Percentiles rank a stretch among this genome's conserved stretches.
Evolutionary conservation across 2,329 filamentous ascomycete species (phyloP).

Genomic region (Diaporthe sp.): DNA sequence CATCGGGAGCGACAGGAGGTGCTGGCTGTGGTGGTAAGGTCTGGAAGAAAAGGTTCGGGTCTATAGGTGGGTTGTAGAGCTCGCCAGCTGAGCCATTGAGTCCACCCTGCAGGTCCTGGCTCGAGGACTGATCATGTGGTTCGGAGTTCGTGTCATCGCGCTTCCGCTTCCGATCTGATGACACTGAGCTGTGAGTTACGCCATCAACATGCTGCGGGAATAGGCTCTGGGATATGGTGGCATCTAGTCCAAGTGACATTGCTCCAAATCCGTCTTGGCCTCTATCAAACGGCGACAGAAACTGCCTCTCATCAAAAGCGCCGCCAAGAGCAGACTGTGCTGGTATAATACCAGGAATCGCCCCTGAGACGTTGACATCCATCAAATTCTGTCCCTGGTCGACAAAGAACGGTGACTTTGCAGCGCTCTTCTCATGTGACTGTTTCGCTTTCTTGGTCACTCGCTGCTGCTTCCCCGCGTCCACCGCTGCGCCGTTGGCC

Average conservation of each 20-base stretch:
- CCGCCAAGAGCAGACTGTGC: conserved; percentile 19
- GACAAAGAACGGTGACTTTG: conserved; percentile 31
- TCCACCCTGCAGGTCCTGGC: conserved; percentile 3
- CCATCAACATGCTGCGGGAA: conserved; percentile 26
- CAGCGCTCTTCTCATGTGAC: conserved; percentile 9
- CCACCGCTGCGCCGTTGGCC: not conserved
- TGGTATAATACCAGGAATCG: conserved; percentile 5
- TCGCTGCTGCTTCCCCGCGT: conserved; percentile 16
- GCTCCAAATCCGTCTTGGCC: conserved; percentile 22
- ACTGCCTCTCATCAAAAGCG: conserved; percentile 14
- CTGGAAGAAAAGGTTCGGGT: conserved; percentile 25
- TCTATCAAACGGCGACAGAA: conserved; percentile 23
- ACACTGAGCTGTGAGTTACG: not conserved
- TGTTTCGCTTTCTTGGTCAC: conserved; percentile 22
- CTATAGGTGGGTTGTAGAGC: conserved; percentile 10
- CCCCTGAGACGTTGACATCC: not conserved
- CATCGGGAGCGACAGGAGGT: conserved; percentile 19
- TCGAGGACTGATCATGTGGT: not conserved
- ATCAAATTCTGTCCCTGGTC: conserved; percentile 5
- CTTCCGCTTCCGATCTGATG: conserved; percentile 33
- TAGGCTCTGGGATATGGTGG: conserved; percentile 33
- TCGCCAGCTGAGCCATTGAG: conserved; percentile 7
- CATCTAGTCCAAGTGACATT: conserved; percentile 31
- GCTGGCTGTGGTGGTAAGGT: conserved; percentile 3
- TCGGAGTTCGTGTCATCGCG: conserved; percentile 16